Evolutionary conservation across 2,329 filamentous ascomycete species (phyloP).

Genomic region (Trichophyton mentagrophytes): DNA sequence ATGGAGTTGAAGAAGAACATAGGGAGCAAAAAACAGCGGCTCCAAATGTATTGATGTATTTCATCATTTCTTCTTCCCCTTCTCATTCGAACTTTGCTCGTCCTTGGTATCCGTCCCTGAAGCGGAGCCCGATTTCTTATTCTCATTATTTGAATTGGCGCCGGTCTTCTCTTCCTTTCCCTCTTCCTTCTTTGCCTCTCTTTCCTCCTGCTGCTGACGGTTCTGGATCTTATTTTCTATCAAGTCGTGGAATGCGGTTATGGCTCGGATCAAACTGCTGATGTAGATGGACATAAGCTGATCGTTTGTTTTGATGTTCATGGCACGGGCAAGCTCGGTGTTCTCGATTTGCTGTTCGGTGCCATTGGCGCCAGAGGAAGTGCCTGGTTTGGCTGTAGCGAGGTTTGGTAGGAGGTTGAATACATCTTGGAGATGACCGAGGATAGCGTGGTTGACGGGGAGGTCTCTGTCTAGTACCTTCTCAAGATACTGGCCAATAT

Average conservation of each 20-base stretch:
- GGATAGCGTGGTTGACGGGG: slow-evolving; percentile 91
- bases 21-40: background rate
- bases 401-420: slow-evolving; percentile 98
- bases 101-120: slow-evolving; percentile 43
- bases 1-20: background rate
- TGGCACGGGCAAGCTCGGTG: slow-evolving; percentile 81
- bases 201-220: slow-evolving; percentile 89
- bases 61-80: slow-evolving; percentile 45
- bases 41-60: slow-evolving; percentile 29
- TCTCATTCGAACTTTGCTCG: slow-evolving; percentile 46
- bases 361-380: slow-evolving; percentile 42
- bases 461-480: slow-evolving; percentile 89
- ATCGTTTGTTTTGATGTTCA: slow-evolving; percentile 99
- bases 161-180: slow-evolving; percentile 41
- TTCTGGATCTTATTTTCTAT: slow-evolving; percentile 99
- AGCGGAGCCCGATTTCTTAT: slow-evolving; percentile 42
- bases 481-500: slow-evolving; percentile 89
- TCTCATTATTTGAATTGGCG: slow-evolving; percentile 26
- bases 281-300: slow-evolving; percentile 98
- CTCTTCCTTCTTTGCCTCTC: slow-evolving; percentile 66
- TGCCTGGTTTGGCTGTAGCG: slow-evolving; percentile 57
- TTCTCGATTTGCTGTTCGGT: slow-evolving; percentile 50
- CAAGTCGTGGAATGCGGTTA: slow-evolving; percentile 96
- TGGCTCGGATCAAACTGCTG: slow-evolving; percentile 89
- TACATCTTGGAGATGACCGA: slow-evolving; percentile 96